phyloP scores from a whole-genome alignment of 1,284 basidiomycete species.

The Laetiporus sulphureus region DNA sequence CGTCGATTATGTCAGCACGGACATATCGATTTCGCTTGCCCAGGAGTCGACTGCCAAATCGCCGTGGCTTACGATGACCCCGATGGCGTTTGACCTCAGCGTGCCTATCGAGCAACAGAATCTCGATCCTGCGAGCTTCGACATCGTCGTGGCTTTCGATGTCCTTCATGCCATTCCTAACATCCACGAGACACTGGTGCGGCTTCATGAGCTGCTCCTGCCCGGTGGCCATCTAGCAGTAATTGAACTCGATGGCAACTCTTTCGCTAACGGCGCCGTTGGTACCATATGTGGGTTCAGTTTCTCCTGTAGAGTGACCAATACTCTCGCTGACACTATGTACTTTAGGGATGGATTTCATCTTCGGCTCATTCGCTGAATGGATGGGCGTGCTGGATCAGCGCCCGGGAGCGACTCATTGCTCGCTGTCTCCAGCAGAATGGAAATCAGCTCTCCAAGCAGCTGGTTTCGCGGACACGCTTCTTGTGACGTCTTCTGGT shows the following conservation, averaged over 20 bases:
- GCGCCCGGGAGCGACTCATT: constrained; percentile 8
- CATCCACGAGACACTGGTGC: constrained; percentile 8
- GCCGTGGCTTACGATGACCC: constrained; percentile 15
- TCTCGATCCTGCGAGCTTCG: constrained; percentile 16
- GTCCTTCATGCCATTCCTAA: constrained; percentile 14
- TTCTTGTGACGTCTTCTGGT: not conserved
- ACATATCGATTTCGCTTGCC: constrained; percentile 14
- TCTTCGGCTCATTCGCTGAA: constrained; percentile 15
- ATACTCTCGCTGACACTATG: not conserved
- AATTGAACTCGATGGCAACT: constrained; percentile 14
- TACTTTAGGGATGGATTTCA: constrained; percentile 12
- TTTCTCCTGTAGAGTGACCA: not conserved
- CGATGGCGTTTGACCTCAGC: constrained; percentile 16
- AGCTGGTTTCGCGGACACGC: constrained; percentile 5
- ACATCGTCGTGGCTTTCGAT: constrained; percentile 19
- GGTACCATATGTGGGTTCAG: constrained; percentile 8
- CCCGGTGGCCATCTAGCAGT: constrained; percentile 17
- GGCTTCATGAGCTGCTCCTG: constrained; percentile 12
- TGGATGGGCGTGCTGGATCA: constrained; percentile 12
- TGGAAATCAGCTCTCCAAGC: constrained; percentile 7
- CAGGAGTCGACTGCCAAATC: constrained; percentile 14
- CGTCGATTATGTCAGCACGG: constrained; percentile 19
- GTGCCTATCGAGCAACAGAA: constrained; percentile 13
- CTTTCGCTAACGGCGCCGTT: constrained; percentile 2
- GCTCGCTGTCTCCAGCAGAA: constrained; percentile 8